Percentiles rank a stretch among this genome's conserved stretches.
Evolutionary conservation across 768 basidiomycete genomes (phyloP).

Genomic region (Trichaptum fuscoviolaceum): DNA sequence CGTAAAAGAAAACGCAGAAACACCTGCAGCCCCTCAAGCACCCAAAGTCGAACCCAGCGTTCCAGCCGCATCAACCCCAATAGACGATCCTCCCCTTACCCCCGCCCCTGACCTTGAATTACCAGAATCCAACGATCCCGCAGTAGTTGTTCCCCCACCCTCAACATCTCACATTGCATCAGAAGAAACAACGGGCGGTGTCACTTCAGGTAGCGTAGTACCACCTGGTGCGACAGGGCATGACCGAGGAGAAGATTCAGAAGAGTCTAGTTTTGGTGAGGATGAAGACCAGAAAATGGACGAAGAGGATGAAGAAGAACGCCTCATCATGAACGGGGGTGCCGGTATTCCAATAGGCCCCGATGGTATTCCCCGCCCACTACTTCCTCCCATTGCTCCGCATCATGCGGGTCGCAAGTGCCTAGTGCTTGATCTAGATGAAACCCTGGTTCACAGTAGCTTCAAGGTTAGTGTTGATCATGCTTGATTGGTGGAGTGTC

Average conservation of each 20-base stretch:
- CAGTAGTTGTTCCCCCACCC: conserved; percentile 43
- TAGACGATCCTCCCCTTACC: conserved; percentile 16
- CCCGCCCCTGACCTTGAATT: conserved; percentile 18
- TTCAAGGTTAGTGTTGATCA: conserved; percentile 70
- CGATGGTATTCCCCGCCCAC: conserved; percentile 79
- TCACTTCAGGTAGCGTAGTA: conserved; percentile 90
- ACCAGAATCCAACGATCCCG: conserved; percentile 25
- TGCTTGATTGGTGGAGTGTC: conserved; percentile 1
- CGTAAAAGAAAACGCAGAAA: conserved; percentile 10
- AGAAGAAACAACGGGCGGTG: conserved; percentile 74
- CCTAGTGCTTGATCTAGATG: conserved; percentile 93
- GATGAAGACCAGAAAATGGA: conserved; percentile 59
- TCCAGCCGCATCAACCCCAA: conserved; percentile 16
- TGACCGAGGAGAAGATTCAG: conserved; percentile 54
- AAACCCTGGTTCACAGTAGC: conserved; percentile 94
- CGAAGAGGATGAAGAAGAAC: conserved; percentile 86
- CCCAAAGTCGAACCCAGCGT: conserved; percentile 13
- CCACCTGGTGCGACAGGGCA: conserved; percentile 78
- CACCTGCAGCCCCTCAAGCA: background rate
- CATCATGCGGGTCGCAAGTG: conserved; percentile 90
- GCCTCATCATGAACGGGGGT: conserved; percentile 84
- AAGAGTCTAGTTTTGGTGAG: conserved; percentile 64
- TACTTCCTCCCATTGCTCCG: conserved; percentile 79
- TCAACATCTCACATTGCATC: conserved; percentile 42
- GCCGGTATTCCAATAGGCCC: conserved; percentile 93